Evolutionary conservation across 495 filamentous ascomycete species (phyloP).

Genomic region (Rhypophila decipiens): DNA sequence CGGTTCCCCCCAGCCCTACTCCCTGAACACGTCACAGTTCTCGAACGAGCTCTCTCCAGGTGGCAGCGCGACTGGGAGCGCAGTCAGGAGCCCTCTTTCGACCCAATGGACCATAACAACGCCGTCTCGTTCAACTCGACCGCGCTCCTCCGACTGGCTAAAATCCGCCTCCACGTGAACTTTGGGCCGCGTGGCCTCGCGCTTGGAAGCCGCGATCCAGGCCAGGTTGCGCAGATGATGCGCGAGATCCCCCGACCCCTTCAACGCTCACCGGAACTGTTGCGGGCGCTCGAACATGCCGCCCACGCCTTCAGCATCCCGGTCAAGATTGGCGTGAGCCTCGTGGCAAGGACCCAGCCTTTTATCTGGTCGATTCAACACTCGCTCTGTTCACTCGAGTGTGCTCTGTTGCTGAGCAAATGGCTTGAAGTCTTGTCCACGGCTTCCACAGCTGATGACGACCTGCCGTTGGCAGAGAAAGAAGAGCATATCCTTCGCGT

Average conservation of each 20-base stretch:
- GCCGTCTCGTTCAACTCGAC: conserved; percentile 6
- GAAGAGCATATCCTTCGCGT: neutral
- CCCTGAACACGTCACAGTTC: neutral
- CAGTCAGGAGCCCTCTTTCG: neutral
- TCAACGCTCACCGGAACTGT: conserved; percentile 28
- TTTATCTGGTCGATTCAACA: conserved; percentile 51
- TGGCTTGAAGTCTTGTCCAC: conserved; percentile 45
- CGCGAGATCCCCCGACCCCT: neutral
- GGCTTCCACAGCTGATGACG: neutral
- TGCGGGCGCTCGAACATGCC: conserved; percentile 47
- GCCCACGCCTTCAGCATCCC: conserved; percentile 50
- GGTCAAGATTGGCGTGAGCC: conserved; percentile 46
- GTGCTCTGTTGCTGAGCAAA: conserved; percentile 41
- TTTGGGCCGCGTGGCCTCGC: neutral
- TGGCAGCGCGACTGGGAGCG: conserved; percentile 3
- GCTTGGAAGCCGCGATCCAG: neutral
- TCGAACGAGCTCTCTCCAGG: neutral
- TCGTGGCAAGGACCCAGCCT: conserved; percentile 46
- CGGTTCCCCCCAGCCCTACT: neutral
- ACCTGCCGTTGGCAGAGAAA: neutral
- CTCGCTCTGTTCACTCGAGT: conserved; percentile 43
- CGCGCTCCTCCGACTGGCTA: conserved; percentile 1
- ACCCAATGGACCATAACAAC: neutral
- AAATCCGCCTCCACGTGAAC: conserved; percentile 1
- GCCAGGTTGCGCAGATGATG: neutral